These are phyloP conservation scores for Salix viminalis DNA, from an alignment of 345 rosid genomes.

Conservation along the genomic window DNA sequence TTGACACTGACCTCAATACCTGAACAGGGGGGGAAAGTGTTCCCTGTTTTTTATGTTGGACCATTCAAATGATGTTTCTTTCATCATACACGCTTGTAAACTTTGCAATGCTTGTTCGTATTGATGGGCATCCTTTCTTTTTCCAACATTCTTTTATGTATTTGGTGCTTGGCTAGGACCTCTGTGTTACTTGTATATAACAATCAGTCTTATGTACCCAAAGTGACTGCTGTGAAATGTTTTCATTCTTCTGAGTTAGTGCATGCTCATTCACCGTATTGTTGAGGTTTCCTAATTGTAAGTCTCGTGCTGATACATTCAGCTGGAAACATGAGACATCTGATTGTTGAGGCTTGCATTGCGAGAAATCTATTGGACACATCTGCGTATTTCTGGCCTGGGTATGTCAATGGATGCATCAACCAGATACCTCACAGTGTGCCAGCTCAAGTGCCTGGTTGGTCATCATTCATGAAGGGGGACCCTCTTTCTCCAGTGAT, in stretches of 20 bases:
- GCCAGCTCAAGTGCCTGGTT: slow-evolving; percentile 51
- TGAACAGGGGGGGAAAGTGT: not conserved
- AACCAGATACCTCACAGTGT: slow-evolving; percentile 59
- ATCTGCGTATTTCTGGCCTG: slow-evolving; percentile 91
- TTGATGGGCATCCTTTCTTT: not conserved
- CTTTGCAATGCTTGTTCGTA: not conserved
- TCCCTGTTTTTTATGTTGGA: not conserved
- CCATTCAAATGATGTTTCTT: not conserved
- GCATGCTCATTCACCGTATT: not conserved
- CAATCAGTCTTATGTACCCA: not conserved
- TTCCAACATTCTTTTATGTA: not conserved
- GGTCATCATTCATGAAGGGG: slow-evolving; percentile 91
- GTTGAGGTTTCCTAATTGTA: slow-evolving; percentile 10
- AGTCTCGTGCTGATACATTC: slow-evolving; percentile 12
- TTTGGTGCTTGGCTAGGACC: not conserved
- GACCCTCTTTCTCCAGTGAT: slow-evolving; percentile 61
- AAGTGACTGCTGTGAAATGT: not conserved
- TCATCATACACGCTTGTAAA: not conserved
- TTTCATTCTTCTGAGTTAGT: not conserved
- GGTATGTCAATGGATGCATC: slow-evolving; percentile 52
- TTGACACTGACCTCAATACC: not conserved
- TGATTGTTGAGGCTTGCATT: slow-evolving; percentile 94
- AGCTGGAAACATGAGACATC: slow-evolving; percentile 96
- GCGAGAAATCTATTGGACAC: slow-evolving; percentile 86
- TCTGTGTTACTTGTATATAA: slow-evolving; percentile 3